phyloP scores from a whole-genome alignment of 2,329 filamentous ascomycete genomes.

The Colletotrichum tropicale region DNA sequence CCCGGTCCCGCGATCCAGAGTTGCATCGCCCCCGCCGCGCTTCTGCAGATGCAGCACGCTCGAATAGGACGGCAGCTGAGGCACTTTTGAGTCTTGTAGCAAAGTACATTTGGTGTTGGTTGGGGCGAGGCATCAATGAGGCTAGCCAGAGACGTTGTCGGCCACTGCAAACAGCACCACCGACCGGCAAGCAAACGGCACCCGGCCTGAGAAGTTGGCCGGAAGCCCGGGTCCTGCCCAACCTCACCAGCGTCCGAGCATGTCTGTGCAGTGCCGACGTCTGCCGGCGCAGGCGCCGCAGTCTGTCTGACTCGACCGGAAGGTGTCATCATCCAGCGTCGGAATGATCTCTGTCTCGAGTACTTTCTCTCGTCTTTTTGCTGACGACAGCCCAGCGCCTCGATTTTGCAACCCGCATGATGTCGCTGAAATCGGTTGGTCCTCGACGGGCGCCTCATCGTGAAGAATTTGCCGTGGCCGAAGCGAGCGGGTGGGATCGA shows the following conservation, averaged over 20 bases:
- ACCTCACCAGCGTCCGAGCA: background rate
- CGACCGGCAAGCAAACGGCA: background rate
- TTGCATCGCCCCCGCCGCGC: background rate
- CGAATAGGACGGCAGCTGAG: background rate
- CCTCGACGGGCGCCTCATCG: background rate
- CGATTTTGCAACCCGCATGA: background rate
- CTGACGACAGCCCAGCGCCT: background rate
- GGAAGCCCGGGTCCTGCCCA: background rate
- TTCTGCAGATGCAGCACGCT: conserved; percentile 3
- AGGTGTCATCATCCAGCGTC: background rate
- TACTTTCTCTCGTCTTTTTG: background rate
- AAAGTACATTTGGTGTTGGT: background rate
- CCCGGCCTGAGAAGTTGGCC: background rate
- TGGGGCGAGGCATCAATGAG: background rate
- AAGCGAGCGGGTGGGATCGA: background rate
- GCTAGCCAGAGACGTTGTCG: background rate
- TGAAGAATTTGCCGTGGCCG: background rate
- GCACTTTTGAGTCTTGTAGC: background rate
- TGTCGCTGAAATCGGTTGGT: background rate
- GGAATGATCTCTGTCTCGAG: background rate
- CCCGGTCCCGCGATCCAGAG: conserved; percentile 1
- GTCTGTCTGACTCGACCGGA: background rate
- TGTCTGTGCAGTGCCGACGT: background rate
- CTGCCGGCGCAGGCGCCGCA: background rate
- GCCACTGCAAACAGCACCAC: background rate